Conservation (phyloP, 2,329 filamentous ascomycete genomes). For the Boeremia lycopersici region DNA sequence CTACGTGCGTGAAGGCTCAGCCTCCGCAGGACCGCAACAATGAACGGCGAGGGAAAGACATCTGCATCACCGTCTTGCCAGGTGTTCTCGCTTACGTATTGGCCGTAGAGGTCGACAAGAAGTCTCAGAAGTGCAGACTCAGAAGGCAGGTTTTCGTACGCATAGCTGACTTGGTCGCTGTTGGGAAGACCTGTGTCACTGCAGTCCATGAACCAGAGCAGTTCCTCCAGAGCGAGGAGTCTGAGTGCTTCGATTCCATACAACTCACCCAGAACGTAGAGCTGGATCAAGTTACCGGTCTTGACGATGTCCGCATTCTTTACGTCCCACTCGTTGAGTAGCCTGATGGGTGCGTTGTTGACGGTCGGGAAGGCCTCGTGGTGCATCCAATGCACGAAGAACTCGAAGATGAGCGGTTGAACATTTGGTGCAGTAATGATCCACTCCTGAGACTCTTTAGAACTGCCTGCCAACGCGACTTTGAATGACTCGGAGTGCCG, state of each 20-base stretch:
- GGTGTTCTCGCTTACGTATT: not conserved
- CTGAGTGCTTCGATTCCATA: constrained; percentile 2
- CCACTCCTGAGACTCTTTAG: constrained; percentile 22
- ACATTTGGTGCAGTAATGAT: constrained; percentile 13
- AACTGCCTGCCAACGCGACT: not conserved
- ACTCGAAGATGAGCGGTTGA: constrained; percentile 8
- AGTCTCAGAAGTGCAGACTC: not conserved
- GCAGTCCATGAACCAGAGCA: not conserved
- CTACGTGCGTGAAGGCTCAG: not conserved
- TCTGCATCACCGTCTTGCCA: not conserved
- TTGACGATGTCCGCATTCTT: not conserved
- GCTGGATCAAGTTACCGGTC: constrained; percentile 3
- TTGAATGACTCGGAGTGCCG: not conserved
- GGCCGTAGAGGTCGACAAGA: not conserved
- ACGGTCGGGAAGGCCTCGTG: constrained; percentile 7
- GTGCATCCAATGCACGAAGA: constrained; percentile 26
- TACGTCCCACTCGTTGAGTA: not conserved
- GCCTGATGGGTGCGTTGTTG: not conserved
- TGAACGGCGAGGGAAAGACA: not conserved
- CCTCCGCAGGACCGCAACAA: not conserved
- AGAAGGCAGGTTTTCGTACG: not conserved
- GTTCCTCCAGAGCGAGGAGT: not conserved
- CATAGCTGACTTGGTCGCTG: not conserved
- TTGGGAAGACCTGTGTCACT: not conserved
- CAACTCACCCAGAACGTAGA: constrained; percentile 18